Evolutionary conservation across 129 eudicot species (phyloP).

Genomic region (Lactuca saligna): DNA sequence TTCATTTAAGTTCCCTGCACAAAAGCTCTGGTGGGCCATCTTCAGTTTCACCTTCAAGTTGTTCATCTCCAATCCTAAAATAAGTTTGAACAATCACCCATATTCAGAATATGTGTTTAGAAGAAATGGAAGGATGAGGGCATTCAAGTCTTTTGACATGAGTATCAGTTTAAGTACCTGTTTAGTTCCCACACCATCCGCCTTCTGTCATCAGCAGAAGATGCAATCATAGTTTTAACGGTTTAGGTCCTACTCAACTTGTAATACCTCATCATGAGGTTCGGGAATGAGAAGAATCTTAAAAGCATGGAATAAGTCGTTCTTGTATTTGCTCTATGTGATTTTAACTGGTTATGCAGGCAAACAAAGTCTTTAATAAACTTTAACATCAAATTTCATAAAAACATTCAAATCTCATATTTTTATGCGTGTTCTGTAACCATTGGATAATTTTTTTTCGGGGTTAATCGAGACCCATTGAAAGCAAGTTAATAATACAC

Average conservation of each 20-base stretch:
- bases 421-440: too few relatives aligned
- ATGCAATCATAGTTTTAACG: conserved; percentile 89
- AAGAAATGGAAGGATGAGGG: background rate
- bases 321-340: too few relatives aligned
- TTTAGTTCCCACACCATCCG: conserved; percentile 99
- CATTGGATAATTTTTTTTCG: too few relatives aligned
- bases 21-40: conserved; percentile 99
- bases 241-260: conserved; percentile 99
- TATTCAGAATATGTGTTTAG: background rate
- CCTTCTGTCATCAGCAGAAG: conserved; percentile 92
- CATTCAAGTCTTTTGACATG: background rate
- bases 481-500: too few relatives aligned
- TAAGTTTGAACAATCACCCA: background rate
- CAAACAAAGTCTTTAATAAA: too few relatives aligned
- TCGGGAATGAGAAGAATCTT: too few relatives aligned
- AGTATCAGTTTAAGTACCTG: conserved; percentile 49
- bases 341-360: too few relatives aligned
- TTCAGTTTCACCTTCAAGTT: conserved; percentile 93
- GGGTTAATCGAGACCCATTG: too few relatives aligned
- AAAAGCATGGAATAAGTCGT: too few relatives aligned
- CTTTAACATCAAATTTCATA: too few relatives aligned
- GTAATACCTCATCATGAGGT: conserved; percentile 93
- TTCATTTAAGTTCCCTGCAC: too few relatives aligned
- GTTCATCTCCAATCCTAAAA: conserved; percentile 93
- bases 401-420: too few relatives aligned